Evolutionary conservation across 306 rosid species (phyloP).

Genomic region (Luffa acutangula): DNA sequence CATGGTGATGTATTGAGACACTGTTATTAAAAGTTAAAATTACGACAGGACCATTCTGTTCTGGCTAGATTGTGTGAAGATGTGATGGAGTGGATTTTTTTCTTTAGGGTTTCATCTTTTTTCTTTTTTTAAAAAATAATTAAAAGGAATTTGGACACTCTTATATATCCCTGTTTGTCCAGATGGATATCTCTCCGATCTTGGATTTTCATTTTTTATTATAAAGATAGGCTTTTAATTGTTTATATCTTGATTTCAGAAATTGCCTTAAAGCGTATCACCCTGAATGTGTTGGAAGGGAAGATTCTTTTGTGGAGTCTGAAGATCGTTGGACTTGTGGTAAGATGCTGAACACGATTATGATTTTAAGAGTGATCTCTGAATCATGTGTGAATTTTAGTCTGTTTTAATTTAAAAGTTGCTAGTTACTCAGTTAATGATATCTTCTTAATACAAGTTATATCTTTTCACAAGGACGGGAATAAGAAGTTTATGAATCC

Average conservation of each 20-base stretch:
- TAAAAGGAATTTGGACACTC: background rate
- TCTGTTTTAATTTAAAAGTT: constrained; percentile 5
- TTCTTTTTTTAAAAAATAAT: background rate
- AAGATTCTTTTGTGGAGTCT: constrained; percentile 11
- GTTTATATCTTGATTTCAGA: constrained; percentile 25
- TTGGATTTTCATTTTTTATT: background rate
- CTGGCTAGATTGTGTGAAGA: background rate
- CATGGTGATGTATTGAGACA: background rate
- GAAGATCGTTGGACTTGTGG: constrained; percentile 35
- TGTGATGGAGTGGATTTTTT: background rate
- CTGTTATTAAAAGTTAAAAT: background rate
- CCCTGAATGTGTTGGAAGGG: constrained; percentile 36
- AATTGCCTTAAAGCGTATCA: constrained; percentile 64
- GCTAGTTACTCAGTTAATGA: background rate
- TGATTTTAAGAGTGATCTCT: background rate
- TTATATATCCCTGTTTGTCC: background rate
- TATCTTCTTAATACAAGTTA: background rate
- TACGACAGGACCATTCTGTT: background rate
- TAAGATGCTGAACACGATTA: constrained; percentile 26
- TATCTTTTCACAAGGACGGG: background rate
- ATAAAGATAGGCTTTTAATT: background rate
- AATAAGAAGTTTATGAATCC: background rate
- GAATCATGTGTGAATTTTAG: background rate
- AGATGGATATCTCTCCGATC: background rate
- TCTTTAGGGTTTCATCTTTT: background rate